Evolutionary conservation across 257 asterid genomes (phyloP), one percentile per base, ranked within the genome.

Genomic region (Perilla frutescens): DNA sequence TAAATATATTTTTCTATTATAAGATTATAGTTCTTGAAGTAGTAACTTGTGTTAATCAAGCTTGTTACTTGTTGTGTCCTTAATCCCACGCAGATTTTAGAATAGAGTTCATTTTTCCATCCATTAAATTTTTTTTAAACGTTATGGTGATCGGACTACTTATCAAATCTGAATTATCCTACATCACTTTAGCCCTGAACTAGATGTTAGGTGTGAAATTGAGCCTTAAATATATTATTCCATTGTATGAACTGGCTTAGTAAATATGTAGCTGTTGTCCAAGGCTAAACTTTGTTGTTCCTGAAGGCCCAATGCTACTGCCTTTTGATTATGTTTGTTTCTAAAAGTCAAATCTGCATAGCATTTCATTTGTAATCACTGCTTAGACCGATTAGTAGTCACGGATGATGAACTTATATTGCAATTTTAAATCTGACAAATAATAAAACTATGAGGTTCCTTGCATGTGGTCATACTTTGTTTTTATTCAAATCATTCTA

Each of bases 371-470:
- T 13, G 26, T 32, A 9, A n/a, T 2, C 32, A 34, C 39, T 69
- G 7, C 3, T 32, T 13, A 9, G 15, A 47, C 72, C 2, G 44
- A 8, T 53, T 13, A n/a, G 7, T 68, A 44, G 14, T 59, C 40
- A 9, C 60, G 14, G 36, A 71, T 49, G 75, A 43, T 5, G 26
- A 5, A 5, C 53, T 73, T 41, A 43, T 62, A 44, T n/a, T 11
- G 55, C 71, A 41, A 3, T 6, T 37, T 8, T 69, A 13, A 26
- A 12, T 65, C 34, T 26, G 31, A 8, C 58, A 31, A 66, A 31
- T 43, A 40, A 57, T 40, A 13, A 43, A 48, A 48, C 49, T 20
- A 71, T 37, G 29, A 41, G 65, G 58, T 62, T 76, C 69, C 53
- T n/a, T 55, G 3, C 37, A 67, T n/a, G 15, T 66, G 44, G 71